Evolutionary conservation across 352 stramenopile genomes (phyloP).

Genomic region (Sclerospora graminicola): DNA sequence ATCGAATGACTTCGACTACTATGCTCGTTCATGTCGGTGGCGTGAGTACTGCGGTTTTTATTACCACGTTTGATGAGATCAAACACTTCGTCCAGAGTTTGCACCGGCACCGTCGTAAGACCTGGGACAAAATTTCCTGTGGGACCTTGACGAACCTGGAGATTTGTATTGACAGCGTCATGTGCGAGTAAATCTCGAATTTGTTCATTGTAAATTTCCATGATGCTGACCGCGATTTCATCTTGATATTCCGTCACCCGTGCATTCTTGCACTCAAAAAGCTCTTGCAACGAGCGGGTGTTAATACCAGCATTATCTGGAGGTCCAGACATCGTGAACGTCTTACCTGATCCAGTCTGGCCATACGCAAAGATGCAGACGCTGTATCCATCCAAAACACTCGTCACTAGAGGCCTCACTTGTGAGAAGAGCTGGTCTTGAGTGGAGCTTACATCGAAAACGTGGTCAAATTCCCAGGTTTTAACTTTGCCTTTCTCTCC

Average conservation of each 20-base stretch:
- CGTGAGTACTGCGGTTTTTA: constrained; percentile 79
- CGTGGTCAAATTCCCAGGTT: no score
- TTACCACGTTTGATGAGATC: constrained; percentile 79
- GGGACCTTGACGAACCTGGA: constrained; percentile 73
- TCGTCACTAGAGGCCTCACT: constrained; percentile 72
- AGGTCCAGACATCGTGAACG: constrained; percentile 73
- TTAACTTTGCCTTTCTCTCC: no score
- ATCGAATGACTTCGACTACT: constrained; percentile 85
- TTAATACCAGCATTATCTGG: constrained; percentile 79
- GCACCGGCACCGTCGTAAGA: constrained; percentile 62
- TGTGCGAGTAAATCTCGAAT: constrained; percentile 88
- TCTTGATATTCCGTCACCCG: no score
- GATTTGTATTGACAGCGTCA: constrained; percentile 66
- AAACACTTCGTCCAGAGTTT: constrained; percentile 74
- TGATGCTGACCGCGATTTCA: constrained; percentile 85
- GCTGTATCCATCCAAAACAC: constrained; percentile 81
- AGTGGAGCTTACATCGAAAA: no score
- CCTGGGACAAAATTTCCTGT: constrained; percentile 79
- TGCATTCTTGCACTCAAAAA: constrained; percentile 79
- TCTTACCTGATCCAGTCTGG: constrained; percentile 83
- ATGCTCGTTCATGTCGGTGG: constrained; percentile 86
- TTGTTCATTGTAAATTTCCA: constrained; percentile 97
- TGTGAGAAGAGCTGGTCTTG: constrained; percentile 76
- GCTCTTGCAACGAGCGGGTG: constrained; percentile 68
- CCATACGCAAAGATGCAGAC: constrained; percentile 89